Evolutionary conservation across 73 alveolate genomes (phyloP), one percentile per base, ranked within the genome.

Genomic region (Symbiodinium pilosum): DNA sequence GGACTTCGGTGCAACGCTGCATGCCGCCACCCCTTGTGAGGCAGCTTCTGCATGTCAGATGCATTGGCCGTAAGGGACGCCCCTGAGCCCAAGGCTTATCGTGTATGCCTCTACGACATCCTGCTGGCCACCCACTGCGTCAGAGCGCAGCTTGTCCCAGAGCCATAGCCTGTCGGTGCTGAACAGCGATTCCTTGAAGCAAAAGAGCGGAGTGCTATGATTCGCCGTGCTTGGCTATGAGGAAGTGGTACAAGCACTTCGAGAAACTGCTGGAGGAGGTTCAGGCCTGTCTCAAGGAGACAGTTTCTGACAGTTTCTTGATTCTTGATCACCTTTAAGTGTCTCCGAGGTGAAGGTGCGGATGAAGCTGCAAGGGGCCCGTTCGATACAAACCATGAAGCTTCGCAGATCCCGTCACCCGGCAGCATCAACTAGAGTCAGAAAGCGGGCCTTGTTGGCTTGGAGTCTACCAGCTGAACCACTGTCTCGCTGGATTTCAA

Each of bases 201-300:
- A 47, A 47, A 14, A 47, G 14, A 47, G 6, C 14, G 59, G 59
- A 47, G 59, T 8, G 32, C 73, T 56, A 16, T 20, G 6, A 3
- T 56, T 8, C 21, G 73, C 34, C 73, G 34, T 56, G 75, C 32
- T 56, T 21, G 2, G n/a, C n/a, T 32, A 43, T 83, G 38, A 89
- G 95, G 95, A 89, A 89, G 87, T 89, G 95, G 95, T 89, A 89
- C 87, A 89, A 89, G 47, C 95, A 89, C 87, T 89, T 89, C 73
- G 95, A 89, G 41, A 89, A 89, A 73, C 73, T 89, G 75, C 73
- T 89, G 51, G 95, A 89, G 43, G 95, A 89, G 73, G 73, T 68
- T 24, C 87, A 89, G 95, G 94, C 51, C 43, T 4, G 43, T 21
- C 30, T 26, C 43, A 26, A 4, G 39, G 3, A 4, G 39, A 20